Conservation (phyloP, 371 early-diverging fungal genomes). For the Smittium mucronatum region DNA sequence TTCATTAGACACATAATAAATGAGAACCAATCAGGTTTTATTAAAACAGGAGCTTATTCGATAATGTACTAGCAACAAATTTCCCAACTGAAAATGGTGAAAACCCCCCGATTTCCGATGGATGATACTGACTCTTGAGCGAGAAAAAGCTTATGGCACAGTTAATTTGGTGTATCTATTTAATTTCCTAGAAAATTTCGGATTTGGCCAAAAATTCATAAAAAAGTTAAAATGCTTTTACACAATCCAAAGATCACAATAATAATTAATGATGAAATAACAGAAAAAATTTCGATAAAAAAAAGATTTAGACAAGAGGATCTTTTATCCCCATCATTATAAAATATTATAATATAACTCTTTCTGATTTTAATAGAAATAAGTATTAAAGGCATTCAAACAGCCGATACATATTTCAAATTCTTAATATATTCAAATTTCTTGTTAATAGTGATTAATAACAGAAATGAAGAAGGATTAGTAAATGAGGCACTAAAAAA, state of each 20-base stretch:
- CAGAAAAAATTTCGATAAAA: background rate
- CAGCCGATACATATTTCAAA: background rate
- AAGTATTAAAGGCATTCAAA: background rate
- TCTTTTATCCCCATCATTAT: constrained; percentile 14
- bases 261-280: constrained; percentile 9
- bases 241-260: background rate
- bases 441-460: constrained; percentile 3
- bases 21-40: background rate
- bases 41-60: constrained; percentile 1
- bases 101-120: background rate
- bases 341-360: constrained; percentile 13
- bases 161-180: constrained; percentile 5
- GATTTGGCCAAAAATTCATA: background rate
- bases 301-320: constrained; percentile 14
- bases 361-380: constrained; percentile 7
- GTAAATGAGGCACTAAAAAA: background rate
- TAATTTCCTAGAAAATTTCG: constrained; percentile 9
- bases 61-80: constrained; percentile 7
- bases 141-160: constrained; percentile 10
- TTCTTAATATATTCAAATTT: constrained; percentile 13
- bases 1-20: background rate
- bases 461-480: background rate
- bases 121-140: constrained; percentile 1
- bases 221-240: background rate
- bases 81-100: constrained; percentile 2